These are phyloP conservation scores for Gardenia jasminoides DNA, from an alignment of 257 asterid genomes.

Conservation along the genomic window DNA sequence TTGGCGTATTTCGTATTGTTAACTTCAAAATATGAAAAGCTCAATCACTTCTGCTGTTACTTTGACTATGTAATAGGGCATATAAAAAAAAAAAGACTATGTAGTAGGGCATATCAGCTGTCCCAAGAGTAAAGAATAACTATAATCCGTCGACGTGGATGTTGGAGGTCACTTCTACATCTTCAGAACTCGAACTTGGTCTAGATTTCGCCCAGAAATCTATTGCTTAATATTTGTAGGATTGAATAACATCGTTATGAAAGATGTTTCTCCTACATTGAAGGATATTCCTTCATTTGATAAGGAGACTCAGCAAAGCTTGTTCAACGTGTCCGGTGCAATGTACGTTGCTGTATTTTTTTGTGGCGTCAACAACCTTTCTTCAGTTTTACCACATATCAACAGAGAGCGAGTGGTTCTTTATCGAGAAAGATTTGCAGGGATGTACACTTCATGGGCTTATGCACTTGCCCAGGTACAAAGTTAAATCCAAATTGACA, in stretches of 20 bases:
- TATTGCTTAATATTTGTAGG: no score
- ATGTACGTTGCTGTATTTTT: constrained; percentile 1
- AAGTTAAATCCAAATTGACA: not conserved
- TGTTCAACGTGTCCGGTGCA: not conserved
- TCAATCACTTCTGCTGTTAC: no score
- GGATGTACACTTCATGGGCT: constrained; percentile 19
- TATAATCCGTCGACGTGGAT: constrained; percentile 23
- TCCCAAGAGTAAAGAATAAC: constrained; percentile 14
- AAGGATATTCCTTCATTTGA: no score
- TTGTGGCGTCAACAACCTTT: not conserved
- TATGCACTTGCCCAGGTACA: constrained; percentile 21
- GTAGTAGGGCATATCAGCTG: constrained; percentile 12
- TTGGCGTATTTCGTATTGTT: no score
- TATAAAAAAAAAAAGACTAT: no score
- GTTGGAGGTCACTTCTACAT: constrained; percentile 19
- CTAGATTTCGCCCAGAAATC: constrained; percentile 13
- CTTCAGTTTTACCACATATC: not conserved
- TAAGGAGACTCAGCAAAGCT: not conserved
- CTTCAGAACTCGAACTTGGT: constrained; percentile 12
- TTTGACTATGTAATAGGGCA: no score
- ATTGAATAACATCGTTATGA: no score
- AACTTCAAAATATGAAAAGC: no score
- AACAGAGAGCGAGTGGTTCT: not conserved
- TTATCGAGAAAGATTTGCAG: constrained; percentile 15
- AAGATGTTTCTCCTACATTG: no score